A percentile compares a stretch with the other conserved stretches of the same genome.
Conservation (phyloP, 768 basidiomycete genomes). For the Suillus fuscotomentosus region DNA sequence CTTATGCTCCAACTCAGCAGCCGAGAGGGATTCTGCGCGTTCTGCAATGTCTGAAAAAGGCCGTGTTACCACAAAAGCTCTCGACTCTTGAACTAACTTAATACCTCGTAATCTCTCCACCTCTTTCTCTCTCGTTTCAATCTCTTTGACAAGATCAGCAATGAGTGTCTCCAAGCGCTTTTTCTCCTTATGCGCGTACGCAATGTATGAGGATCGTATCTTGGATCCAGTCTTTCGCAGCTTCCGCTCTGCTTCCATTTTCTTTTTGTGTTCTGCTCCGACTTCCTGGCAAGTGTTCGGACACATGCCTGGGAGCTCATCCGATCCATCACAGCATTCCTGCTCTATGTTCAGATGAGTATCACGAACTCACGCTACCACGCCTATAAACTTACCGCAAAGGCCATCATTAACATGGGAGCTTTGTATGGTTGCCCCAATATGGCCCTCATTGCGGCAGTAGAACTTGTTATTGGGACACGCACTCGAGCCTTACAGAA, state of each 20-base stretch:
- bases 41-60: constrained; percentile 65
- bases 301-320: constrained; percentile 83
- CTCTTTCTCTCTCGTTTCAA: constrained; percentile 65
- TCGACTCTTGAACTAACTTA: constrained; percentile 24
- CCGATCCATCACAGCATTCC: constrained; percentile 95
- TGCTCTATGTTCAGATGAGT: constrained; percentile 53
- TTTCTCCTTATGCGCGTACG: constrained; percentile 88
- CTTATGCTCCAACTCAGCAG: constrained; percentile 79
- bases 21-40: constrained; percentile 72
- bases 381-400: constrained; percentile 64
- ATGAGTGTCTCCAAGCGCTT: constrained; percentile 71
- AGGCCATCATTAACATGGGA: constrained; percentile 90
- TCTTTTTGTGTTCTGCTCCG: constrained; percentile 66
- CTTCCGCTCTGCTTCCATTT: constrained; percentile 72
- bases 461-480: constrained; percentile 77
- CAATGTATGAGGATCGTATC: constrained; percentile 85
- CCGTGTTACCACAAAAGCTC: not conserved
- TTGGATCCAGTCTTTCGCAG: constrained; percentile 85
- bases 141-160: constrained; percentile 51
- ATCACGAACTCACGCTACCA: not conserved
- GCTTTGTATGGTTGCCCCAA: constrained; percentile 74
- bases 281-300: constrained; percentile 72
- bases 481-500: constrained; percentile 71
- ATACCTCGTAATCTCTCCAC: constrained; percentile 71
- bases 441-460: constrained; percentile 86